These are phyloP conservation scores for Mycena kentingensis DNA, from an alignment of 768 basidiomycete genomes.

Conservation along the genomic window DNA sequence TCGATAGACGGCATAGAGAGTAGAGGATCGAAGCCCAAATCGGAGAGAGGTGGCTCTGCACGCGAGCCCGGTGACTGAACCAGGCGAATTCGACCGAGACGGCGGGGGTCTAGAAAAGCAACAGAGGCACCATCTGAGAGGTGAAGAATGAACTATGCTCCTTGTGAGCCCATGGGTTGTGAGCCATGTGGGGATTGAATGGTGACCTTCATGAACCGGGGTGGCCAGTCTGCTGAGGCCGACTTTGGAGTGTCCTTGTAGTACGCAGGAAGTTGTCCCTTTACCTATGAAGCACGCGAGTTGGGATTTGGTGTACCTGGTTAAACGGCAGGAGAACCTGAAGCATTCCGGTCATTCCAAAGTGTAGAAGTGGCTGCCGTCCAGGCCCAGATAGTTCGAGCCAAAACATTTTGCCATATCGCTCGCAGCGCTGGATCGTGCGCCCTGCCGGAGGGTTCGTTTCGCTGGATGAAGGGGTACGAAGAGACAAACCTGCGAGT, in stretches of 20 bases:
- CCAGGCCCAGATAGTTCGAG: conserved; percentile 63
- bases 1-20: conserved; percentile 62
- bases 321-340: conserved; percentile 47
- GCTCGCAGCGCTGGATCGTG: conserved; percentile 44
- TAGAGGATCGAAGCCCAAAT: conserved; percentile 77
- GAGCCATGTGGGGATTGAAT: not conserved
- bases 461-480: too few relatives aligned
- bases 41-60: conserved; percentile 68
- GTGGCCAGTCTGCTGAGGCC: conserved; percentile 58
- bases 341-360: conserved; percentile 87
- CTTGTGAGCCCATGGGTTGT: not conserved
- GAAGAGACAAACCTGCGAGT: too few relatives aligned
- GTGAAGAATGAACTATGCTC: conserved; percentile 63
- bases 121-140: conserved; percentile 52
- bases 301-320: not conserved
- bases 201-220: conserved; percentile 62
- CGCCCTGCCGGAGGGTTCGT: too few relatives aligned
- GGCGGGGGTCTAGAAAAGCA: conserved; percentile 72
- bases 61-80: conserved; percentile 47
- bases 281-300: conserved; percentile 36
- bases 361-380: conserved; percentile 69
- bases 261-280: conserved; percentile 48
- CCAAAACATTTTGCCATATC: conserved; percentile 74
- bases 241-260: conserved; percentile 51
- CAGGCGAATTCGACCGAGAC: conserved; percentile 71